Evolutionary conservation across 1,284 basidiomycete species (phyloP), one percentile per base, ranked within the genome.

Genomic region (Amylostereum areolatum): DNA sequence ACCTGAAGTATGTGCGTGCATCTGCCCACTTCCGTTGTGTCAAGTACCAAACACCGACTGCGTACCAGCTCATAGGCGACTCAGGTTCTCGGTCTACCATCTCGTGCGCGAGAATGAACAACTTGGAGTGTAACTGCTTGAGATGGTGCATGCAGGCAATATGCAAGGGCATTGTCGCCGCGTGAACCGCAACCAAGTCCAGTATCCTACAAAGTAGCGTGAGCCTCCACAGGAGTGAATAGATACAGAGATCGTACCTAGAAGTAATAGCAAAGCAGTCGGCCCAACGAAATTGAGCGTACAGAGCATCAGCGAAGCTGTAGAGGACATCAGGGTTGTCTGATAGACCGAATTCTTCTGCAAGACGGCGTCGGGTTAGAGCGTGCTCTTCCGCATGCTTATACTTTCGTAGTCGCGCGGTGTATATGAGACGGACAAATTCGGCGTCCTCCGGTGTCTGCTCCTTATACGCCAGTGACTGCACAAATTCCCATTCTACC

Each of bases 91-190:
- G 82, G 46, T 97, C 91, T 9, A 98, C 94, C 58, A 99, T 79
- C 59, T 96, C 89, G 62, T 99, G 97, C 0, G 97, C 95, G 30
- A 99, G 78, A 55, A 99, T 84, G 69, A 97, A 99, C 1, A 99
- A 78, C 54, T 89, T 86, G 1, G 94, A 93, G 55, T 94, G 89
- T 9, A 98, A 74, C 62, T 95, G 85, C 18, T 85, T 82, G 28
- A 99, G 77, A 67, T 98, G 93, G 62, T 94, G 89, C 89, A 98
- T 96, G 78, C 96, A 98, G 2, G 94, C 93, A 35, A 99, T 84
- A 64, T 99, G 96, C 45, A 99, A 68, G 0, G 95, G 92, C 68
- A 99, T 83, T 1, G 92, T 89, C 8, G 85, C 79, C 29, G 83
- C 82, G 64, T 97, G 94, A 32, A 92, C 82, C 1, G 87, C 78